Base-by-base conservation (phyloP, 208 protist genomes). In the Acanthamoeba sp. region DNA sequence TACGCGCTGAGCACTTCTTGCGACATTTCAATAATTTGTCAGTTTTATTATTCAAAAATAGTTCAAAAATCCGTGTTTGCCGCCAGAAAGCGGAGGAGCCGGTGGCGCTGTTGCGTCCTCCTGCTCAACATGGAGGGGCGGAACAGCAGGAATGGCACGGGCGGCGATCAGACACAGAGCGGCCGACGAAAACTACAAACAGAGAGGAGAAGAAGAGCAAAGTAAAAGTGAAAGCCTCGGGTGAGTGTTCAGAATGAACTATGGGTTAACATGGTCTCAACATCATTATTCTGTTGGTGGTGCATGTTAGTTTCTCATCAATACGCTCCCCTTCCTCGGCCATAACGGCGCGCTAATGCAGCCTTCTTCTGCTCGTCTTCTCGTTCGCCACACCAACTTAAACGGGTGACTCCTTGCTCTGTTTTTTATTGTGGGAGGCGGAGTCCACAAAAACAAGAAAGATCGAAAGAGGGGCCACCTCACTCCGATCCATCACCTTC, bases 291-390 rank as follows among this genome's bases (percentile, higher is more conserved):
- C 62, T 69, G 62, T 69, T 69, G 62, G 62, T 69, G 62, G 62
- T 69, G 62, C 62, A 69, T 69, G 62, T 69, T 69, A 69, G 62
- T 69, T 69, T 69, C 62, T 69, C 62, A 69, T 69, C 62, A 69
- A 69, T 69, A 69, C 62, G 62, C 62, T 69, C 62, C 1, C 62
- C 62, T 22, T 62, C 55, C 55, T 62, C 4, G 16, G 55, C 55
- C 22, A 0, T 12, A 12, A 50, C 7, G 12, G 45, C 45, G 12
- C 45, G 48, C 48, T 52, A 10, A 57, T 62, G 16, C 16, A 27
- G 16, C 24, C 20, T 62, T 1, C 1, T 57, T 9, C 55, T 29
- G 1, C 7, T 22, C 55, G 14, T n/a, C 22, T 4, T 10, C 20
- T 6, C 24, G 7, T 62, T 62, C n/a, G n/a, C n/a, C n/a, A n/a